Conservation (phyloP, 2,329 filamentous ascomycete genomes). For the Alternaria solani region DNA sequence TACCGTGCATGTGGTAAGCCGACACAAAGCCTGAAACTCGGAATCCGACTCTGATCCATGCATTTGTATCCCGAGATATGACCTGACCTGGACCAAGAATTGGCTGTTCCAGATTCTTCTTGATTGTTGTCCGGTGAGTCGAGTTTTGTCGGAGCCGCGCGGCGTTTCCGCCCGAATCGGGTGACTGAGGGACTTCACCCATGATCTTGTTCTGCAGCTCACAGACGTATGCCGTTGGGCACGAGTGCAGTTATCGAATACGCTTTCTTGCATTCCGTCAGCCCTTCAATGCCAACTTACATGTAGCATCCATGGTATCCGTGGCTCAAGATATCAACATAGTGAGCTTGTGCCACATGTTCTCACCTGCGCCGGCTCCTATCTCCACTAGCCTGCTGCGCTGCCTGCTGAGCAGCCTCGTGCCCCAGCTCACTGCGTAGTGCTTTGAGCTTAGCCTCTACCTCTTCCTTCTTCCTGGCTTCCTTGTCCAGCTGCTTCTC, state of each 20-base stretch:
- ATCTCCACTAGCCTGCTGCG: constrained; percentile 50
- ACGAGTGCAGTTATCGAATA: background rate
- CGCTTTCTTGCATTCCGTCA: background rate
- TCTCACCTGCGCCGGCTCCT: constrained; percentile 46
- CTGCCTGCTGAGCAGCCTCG: constrained; percentile 48
- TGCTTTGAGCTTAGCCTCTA: constrained; percentile 41
- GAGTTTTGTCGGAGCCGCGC: background rate
- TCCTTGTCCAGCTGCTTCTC: constrained; percentile 45
- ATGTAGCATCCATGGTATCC: background rate
- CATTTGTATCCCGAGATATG: background rate
- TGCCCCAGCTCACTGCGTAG: constrained; percentile 45
- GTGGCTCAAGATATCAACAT: background rate
- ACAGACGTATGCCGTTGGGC: background rate
- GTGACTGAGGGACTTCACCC: background rate
- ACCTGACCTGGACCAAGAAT: background rate
- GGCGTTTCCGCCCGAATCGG: background rate
- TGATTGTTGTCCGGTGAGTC: background rate
- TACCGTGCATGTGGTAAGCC: background rate
- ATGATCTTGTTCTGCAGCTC: background rate
- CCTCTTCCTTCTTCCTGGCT: constrained; percentile 40
- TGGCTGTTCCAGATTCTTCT: background rate
- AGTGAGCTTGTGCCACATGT: background rate
- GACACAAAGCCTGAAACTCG: background rate
- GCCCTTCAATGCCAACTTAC: background rate
- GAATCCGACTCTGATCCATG: background rate